These are phyloP conservation scores for Pleurotus citrinopileatus DNA, from an alignment of 768 basidiomycete species.

Conservation along the genomic window DNA sequence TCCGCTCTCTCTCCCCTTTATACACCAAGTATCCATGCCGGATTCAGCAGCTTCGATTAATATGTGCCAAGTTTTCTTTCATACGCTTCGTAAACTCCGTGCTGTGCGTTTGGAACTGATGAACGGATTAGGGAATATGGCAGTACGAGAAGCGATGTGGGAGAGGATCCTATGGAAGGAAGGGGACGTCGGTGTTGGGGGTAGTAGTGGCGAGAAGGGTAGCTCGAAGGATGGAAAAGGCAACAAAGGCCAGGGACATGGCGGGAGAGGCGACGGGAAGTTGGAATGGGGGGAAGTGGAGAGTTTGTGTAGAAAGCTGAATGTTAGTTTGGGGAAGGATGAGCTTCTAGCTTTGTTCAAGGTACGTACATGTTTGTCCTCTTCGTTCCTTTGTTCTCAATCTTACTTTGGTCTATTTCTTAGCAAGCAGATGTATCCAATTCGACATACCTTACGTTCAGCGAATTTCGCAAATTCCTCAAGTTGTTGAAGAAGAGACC, in stretches of 20 bases:
- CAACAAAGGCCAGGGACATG: constrained; percentile 23
- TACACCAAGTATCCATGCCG: too few species aligned
- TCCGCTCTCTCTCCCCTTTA: neutral
- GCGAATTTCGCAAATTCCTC: constrained; percentile 80
- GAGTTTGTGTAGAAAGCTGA: constrained; percentile 66
- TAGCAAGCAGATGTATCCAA: constrained; percentile 63
- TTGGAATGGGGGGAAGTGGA: constrained; percentile 73
- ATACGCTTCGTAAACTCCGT: constrained; percentile 53
- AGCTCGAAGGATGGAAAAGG: constrained; percentile 1
- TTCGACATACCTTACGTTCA: constrained; percentile 67
- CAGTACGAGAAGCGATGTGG: constrained; percentile 75
- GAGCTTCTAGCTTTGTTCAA: constrained; percentile 59
- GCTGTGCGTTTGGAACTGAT: constrained; percentile 72
- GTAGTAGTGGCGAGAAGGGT: constrained; percentile 35
- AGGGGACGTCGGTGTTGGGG: constrained; percentile 48
- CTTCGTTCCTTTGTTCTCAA: neutral
- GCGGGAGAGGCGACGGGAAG: constrained; percentile 50
- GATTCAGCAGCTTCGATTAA: neutral
- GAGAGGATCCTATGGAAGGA: constrained; percentile 84
- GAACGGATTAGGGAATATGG: constrained; percentile 66
- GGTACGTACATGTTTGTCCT: constrained; percentile 28
- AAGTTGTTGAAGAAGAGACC: constrained; percentile 81
- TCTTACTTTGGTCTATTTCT: neutral
- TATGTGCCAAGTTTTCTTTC: neutral
- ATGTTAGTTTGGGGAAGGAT: constrained; percentile 53